Evolutionary conservation across 176 grass and related monocot species (phyloP).

Genomic region (Raddia distichophylla): DNA sequence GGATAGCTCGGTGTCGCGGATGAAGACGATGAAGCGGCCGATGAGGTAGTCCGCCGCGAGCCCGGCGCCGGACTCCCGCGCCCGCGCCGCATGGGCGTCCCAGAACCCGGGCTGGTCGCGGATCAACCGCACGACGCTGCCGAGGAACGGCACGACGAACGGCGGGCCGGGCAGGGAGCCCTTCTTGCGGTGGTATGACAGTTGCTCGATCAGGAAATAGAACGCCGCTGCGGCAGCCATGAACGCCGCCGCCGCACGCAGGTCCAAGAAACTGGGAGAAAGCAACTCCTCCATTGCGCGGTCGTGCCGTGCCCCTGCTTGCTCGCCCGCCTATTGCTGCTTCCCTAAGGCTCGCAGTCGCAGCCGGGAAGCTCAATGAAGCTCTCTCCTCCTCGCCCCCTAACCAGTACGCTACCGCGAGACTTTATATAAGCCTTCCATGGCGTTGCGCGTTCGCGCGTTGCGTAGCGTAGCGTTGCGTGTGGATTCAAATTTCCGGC

Average conservation of each 20-base stretch:
- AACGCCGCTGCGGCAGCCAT: slow-evolving; percentile 35
- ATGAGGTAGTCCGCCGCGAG: slow-evolving; percentile 68
- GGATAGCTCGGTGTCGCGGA: slow-evolving; percentile 73
- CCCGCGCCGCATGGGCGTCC: slow-evolving; percentile 56
- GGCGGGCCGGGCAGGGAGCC: slow-evolving; percentile 54
- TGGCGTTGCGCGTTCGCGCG: too few relatives aligned
- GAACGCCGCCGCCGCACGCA: slow-evolving; percentile 51
- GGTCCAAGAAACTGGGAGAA: background rate
- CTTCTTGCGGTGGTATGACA: slow-evolving; percentile 78
- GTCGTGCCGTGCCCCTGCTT: too few relatives aligned
- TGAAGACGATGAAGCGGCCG: slow-evolving; percentile 77
- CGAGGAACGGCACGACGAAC: slow-evolving; percentile 70
- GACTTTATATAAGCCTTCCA: too few relatives aligned
- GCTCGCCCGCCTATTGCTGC: background rate
- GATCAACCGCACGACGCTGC: slow-evolving; percentile 60
- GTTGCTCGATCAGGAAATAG: slow-evolving; percentile 60
- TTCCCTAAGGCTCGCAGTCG: background rate
- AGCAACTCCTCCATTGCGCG: slow-evolving; percentile 4
- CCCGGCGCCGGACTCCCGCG: slow-evolving; percentile 51
- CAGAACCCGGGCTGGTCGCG: slow-evolving; percentile 65
- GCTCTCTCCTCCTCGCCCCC: too few relatives aligned
- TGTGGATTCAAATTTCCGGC: too few relatives aligned
- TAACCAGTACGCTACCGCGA: too few relatives aligned
- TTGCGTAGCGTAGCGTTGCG: too few relatives aligned
- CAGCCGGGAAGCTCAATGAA: too few relatives aligned